phyloP scores from a whole-genome alignment of 352 stramenopile genomes.

The Globisporangium iwayamae region DNA sequence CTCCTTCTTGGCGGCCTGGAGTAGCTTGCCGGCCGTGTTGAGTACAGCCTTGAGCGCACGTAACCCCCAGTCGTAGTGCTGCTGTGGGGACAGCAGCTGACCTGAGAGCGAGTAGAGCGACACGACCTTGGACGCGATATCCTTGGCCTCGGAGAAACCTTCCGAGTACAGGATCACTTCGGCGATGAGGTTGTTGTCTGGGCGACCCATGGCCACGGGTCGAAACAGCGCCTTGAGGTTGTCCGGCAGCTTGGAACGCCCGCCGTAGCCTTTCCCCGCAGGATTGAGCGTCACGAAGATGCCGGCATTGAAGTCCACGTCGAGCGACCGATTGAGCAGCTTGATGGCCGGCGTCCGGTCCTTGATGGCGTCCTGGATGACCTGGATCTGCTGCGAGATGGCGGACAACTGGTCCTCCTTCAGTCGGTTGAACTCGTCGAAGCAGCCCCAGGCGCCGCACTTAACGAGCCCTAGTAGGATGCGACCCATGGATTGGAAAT shows the following conservation, averaged over 20 bases:
- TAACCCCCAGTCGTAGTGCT: slow-evolving; percentile 95
- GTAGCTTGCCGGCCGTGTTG: slow-evolving; percentile 91
- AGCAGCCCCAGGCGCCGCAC: slow-evolving; percentile 95
- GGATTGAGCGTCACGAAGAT: slow-evolving; percentile 97
- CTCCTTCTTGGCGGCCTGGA: slow-evolving; percentile 81
- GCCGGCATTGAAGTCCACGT: slow-evolving; percentile 91
- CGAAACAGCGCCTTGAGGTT: slow-evolving; percentile 95
- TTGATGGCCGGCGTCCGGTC: slow-evolving; percentile 63
- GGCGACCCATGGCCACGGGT: slow-evolving; percentile 90
- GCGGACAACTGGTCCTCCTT: slow-evolving; percentile 94
- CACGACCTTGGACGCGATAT: slow-evolving; percentile 90
- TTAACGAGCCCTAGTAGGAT: slow-evolving; percentile 96
- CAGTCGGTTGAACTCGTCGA: slow-evolving; percentile 96
- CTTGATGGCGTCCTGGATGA: slow-evolving; percentile 94
- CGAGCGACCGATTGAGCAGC: slow-evolving; percentile 79
- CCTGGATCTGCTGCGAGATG: slow-evolving; percentile 94
- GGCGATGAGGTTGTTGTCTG: slow-evolving; percentile 93
- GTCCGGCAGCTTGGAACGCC: slow-evolving; percentile 90
- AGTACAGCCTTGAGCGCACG: slow-evolving; percentile 93
- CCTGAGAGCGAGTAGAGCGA: slow-evolving; percentile 88
- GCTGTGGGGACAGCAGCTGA: slow-evolving; percentile 85
- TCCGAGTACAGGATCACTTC: slow-evolving; percentile 92
- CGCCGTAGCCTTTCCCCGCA: slow-evolving; percentile 92
- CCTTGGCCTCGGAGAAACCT: slow-evolving; percentile 88
- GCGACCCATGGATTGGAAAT: slow-evolving; percentile 92